These are phyloP conservation scores for Aspergillus baeticus DNA, from an alignment of 495 filamentous ascomycete species.

Conservation along the genomic window DNA sequence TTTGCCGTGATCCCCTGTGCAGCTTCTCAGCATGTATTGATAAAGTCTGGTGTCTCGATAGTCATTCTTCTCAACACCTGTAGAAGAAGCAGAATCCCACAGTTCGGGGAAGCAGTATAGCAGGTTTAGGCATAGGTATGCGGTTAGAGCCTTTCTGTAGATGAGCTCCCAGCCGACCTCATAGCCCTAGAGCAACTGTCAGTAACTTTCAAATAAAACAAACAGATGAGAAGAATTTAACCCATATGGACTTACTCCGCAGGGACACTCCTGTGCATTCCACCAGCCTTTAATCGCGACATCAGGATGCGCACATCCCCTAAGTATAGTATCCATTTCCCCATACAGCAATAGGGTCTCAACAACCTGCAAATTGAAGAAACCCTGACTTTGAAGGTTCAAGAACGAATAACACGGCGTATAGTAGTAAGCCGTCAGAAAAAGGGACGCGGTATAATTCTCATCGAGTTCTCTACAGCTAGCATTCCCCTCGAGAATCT, in stretches of 20 bases:
- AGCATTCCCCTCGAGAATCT: no score
- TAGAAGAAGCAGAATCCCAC: constrained; percentile 13
- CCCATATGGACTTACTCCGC: background rate
- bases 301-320: constrained; percentile 15
- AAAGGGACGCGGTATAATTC: no score
- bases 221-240: no score
- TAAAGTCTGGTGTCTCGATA: no score
- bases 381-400: background rate
- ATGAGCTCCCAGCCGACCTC: constrained; percentile 16
- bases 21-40: no score
- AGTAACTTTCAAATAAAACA: no score
- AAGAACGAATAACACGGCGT: no score
- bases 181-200: no score
- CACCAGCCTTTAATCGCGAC: constrained; percentile 10
- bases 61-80: no score
- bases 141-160: constrained; percentile 10
- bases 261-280: constrained; percentile 5
- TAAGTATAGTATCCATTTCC: constrained; percentile 23
- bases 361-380: constrained; percentile 23
- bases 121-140: constrained; percentile 20
- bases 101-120: constrained; percentile 17
- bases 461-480: no score
- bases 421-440: no score
- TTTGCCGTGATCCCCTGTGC: no score
- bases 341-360: constrained; percentile 23